Conservation (phyloP, 1,284 basidiomycete genomes). For the Irpex rosettiformis region DNA sequence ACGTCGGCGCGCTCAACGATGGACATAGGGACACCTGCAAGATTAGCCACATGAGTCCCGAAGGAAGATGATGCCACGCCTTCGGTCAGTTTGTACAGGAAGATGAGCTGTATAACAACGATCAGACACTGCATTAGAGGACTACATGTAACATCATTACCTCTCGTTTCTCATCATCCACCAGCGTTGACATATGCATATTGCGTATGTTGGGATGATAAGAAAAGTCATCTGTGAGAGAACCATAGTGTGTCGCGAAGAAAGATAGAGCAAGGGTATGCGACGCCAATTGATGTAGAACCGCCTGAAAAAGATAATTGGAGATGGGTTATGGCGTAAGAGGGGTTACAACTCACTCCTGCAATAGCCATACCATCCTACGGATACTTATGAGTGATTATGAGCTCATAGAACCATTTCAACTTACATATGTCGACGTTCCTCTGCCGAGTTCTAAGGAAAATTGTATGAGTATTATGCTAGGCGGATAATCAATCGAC, state of each 20-base stretch:
- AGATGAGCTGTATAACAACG: conserved; percentile 50
- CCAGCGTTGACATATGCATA: conserved; percentile 92
- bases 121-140: conserved; percentile 32
- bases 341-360: conserved; percentile 45
- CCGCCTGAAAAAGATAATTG: conserved; percentile 50
- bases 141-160: conserved; percentile 35
- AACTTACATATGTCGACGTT: conserved; percentile 62
- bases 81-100: conserved; percentile 90
- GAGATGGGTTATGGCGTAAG: neutral
- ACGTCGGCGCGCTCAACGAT: conserved; percentile 87
- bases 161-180: conserved; percentile 86
- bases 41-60: conserved; percentile 87
- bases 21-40: conserved; percentile 76
- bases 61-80: conserved; percentile 91
- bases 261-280: conserved; percentile 84
- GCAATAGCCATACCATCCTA: conserved; percentile 97
- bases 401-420: neutral
- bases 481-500: conserved; percentile 20
- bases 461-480: conserved; percentile 13
- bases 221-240: conserved; percentile 81
- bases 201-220: conserved; percentile 92
- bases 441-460: conserved; percentile 83
- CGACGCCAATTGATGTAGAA: conserved; percentile 88
- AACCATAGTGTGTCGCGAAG: conserved; percentile 87
- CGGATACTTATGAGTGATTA: conserved; percentile 17